Percentiles rank a stretch among this genome's conserved stretches.
Evolutionary conservation across 768 basidiomycete genomes (phyloP).

Genomic region (Botryobasidium botryosum): DNA sequence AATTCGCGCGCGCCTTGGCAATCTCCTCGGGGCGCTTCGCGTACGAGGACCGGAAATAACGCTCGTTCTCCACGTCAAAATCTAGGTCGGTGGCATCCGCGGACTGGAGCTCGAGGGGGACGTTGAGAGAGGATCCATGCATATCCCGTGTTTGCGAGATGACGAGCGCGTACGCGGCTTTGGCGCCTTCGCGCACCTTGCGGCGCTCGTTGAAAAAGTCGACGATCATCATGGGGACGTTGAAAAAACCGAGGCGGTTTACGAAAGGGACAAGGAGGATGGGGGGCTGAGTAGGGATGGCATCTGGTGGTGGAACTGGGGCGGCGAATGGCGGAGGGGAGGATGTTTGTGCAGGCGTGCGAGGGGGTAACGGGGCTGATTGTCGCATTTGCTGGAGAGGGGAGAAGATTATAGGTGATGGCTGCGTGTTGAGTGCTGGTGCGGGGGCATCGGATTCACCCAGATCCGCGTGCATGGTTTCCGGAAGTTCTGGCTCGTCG

Average conservation of each 20-base stretch:
- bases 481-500: conserved; percentile 37
- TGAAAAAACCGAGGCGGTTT: conserved; percentile 63
- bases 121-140: not conserved
- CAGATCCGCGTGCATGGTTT: conserved; percentile 14
- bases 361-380: conserved; percentile 14
- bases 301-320: conserved; percentile 28
- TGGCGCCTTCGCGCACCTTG: conserved; percentile 63
- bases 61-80: conserved; percentile 52
- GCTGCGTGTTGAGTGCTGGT: conserved; percentile 13
- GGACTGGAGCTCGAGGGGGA: not conserved
- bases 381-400: conserved; percentile 18
- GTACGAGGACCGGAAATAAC: conserved; percentile 48
- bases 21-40: conserved; percentile 34
- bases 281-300: conserved; percentile 60
- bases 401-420: conserved; percentile 20
- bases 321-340: conserved; percentile 10
- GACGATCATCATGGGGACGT: conserved; percentile 80
- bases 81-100: conserved; percentile 36
- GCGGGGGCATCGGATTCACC: not conserved
- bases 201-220: conserved; percentile 82
- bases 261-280: conserved; percentile 59
- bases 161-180: conserved; percentile 65
- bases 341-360: conserved; percentile 7
- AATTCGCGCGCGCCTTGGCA: conserved; percentile 51
- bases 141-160: conserved; percentile 33